Evolutionary conservation across 495 filamentous ascomycete species (phyloP), one percentile per base, ranked within the genome.

Genomic region (Penicillium mononematosum): DNA sequence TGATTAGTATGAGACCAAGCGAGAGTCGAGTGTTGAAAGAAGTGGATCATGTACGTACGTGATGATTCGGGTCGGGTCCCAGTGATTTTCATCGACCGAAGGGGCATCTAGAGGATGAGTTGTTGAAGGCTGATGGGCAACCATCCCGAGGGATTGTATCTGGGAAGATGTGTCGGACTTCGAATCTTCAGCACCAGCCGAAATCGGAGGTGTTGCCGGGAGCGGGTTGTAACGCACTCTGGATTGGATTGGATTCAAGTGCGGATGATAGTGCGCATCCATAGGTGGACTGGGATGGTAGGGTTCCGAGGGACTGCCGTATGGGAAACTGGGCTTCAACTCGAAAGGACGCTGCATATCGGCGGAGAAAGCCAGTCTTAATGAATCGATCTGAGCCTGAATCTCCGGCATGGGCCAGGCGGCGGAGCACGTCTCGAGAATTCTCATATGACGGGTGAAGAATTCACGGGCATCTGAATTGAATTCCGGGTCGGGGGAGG

Each of bases 61-160:
- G 78, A 98, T 96, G 62, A 98, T 89, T 50, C 88, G 84, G 29
- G 90, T 85, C 4, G 94, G 94, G 69, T 98, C 96, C 94, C 94
- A 98, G 46, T 80, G 81, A 41, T 83, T 80, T 44, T 84, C 80
- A 55, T 93, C 90, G 41, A 84, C 79, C 61, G 90, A 76, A 17
- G 84, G 78, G 56, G 85, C 73, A 36, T 75, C 61, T 73, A 79
- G 58, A 73, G 68, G 60, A 76, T 78, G 49, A 71, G 53, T 66
- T 62, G 78, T 61, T 10, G 80, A 70, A 41, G 78, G 72, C 50
- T 71, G 70, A 53, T 71, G 72, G 57, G 84, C 76, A 72, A 96
- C 83, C 82, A 94, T 85, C 53, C 84, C 85, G 71, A 92, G 75
- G 50, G 88, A 85, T 74, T 92, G 88, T 69, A 86, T 79, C 72